Base-by-base conservation (phyloP, 768 basidiomycete genomes). In the Lyophyllum semitale region DNA sequence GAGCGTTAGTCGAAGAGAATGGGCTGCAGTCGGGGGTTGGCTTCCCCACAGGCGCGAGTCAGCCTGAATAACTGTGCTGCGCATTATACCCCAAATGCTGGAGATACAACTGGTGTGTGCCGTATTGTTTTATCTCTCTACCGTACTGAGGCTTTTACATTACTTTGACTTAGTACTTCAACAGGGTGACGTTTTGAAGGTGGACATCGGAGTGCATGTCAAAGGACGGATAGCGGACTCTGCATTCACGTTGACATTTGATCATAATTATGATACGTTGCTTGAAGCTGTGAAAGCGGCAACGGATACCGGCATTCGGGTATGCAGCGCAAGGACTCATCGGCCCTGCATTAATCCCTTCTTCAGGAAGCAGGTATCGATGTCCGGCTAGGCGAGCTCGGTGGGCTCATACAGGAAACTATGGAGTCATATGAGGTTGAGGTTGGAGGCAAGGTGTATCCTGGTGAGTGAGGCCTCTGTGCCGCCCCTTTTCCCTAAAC, bases 391-490 rank as follows among this genome's bases (percentile, higher is more conserved):
- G 95, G 94, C 51, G 96, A 98, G 68, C 80, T 99, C 29, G 97
- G 87, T 2, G 94, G 85, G 0, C 82, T 83, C 48, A 95, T 98
- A 51, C 96, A 99, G 71, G 97, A 99, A 69, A 95, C 94, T 2
- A 99, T 99, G 97, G 95, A 98, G 67, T 93, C 91, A 0, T 98
- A 98, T 65, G 97, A 98, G 68, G 96, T 99, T 11, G 93, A 94
- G 64, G 84, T 95, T n/a, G 82, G 83, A 13, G 88, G 92, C 22
- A 93, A 93, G 64, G 79, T 87, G 8, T 78, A 86, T 60, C 93
- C 89, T 47, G 93, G 94, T 94, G 33, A 32, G 75, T n/a, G n/a
- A n/a, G n/a, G n/a, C 62, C 46, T 42, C 41, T 58, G 12, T 56
- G 51, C 38, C 52, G 42, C 12, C 44, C 42, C 51, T 50, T 18